phyloP scores from a whole-genome alignment of 169 alveolate genomes.

The Plasmodium cynomolgi region DNA sequence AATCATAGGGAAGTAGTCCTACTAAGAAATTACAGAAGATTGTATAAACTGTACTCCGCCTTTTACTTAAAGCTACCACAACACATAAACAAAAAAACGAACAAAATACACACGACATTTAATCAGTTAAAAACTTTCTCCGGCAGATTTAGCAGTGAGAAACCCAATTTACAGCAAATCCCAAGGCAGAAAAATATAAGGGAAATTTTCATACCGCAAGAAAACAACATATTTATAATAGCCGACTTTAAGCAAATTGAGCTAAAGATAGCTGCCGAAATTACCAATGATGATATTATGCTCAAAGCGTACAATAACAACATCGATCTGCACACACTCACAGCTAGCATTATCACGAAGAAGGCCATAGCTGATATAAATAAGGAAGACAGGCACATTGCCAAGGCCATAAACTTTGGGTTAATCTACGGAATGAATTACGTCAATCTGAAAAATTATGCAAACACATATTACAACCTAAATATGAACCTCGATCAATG shows the following conservation, averaged over 20 bases:
- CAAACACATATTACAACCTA: conserved; percentile 85
- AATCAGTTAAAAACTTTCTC: conserved; percentile 90
- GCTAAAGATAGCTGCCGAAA: conserved; percentile 90
- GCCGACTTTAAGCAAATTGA: conserved; percentile 92
- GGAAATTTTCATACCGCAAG: conserved; percentile 86
- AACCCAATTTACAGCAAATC: conserved; percentile 91
- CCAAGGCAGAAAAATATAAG: conserved; percentile 88
- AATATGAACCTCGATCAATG: conserved; percentile 83
- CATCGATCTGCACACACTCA: conserved; percentile 83
- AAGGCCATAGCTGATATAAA: conserved; percentile 77
- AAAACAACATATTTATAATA: conserved; percentile 82
- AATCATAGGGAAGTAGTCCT: conserved; percentile 86
- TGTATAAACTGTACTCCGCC: conserved; percentile 87
- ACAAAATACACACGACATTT: conserved; percentile 88
- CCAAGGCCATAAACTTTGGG: conserved; percentile 91
- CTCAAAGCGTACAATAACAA: conserved; percentile 86
- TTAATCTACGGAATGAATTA: conserved; percentile 89
- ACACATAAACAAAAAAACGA: conserved; percentile 82
- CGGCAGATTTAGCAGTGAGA: conserved; percentile 91
- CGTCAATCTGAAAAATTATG: conserved; percentile 85
- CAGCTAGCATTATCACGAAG: conserved; percentile 84
- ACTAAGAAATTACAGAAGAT: conserved; percentile 84
- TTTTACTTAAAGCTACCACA: conserved; percentile 87
- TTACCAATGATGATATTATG: conserved; percentile 88
- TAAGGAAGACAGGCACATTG: conserved; percentile 90